Conservation (phyloP, 1,139 yeast genomes). For the Protomyces macrosporus region DNA sequence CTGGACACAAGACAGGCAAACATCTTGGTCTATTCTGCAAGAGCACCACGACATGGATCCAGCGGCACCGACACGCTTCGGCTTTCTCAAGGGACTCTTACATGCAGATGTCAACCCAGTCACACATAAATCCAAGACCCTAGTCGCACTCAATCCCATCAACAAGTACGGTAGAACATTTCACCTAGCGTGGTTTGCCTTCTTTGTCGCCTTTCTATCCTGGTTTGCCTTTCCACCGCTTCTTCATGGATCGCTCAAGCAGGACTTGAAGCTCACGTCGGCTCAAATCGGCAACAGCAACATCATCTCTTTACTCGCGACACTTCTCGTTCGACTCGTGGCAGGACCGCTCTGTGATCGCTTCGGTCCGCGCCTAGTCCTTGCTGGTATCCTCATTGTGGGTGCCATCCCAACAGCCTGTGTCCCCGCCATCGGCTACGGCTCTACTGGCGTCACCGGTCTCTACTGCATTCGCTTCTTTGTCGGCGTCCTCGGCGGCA, state of each 20-base stretch:
- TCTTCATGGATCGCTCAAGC: slow-evolving; percentile 34
- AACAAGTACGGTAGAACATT: slow-evolving; percentile 37
- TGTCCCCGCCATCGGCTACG: slow-evolving; percentile 35
- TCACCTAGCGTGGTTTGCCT: slow-evolving; percentile 39
- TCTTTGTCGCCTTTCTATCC: slow-evolving; percentile 39
- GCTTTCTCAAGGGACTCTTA: slow-evolving; percentile 12
- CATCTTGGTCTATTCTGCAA: neutral
- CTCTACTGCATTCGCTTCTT: slow-evolving; percentile 39
- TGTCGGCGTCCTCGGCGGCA: slow-evolving; percentile 39
- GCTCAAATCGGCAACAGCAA: slow-evolving; percentile 39
- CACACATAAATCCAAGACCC: slow-evolving; percentile 36
- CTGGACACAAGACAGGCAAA: neutral
- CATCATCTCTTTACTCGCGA: slow-evolving; percentile 39
- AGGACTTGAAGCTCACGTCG: slow-evolving; percentile 36
- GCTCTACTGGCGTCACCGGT: slow-evolving; percentile 32
- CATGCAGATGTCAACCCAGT: slow-evolving; percentile 37
- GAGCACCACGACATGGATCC: neutral
- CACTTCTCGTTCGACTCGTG: slow-evolving; percentile 37
- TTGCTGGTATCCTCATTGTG: slow-evolving; percentile 36
- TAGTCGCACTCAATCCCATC: slow-evolving; percentile 37
- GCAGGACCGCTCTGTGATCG: slow-evolving; percentile 39
- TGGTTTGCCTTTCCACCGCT: slow-evolving; percentile 43
- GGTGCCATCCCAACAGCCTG: slow-evolving; percentile 41
- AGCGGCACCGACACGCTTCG: neutral
- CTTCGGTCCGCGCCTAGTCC: slow-evolving; percentile 38